These are phyloP conservation scores for Penicillium psychrosexuale DNA, from an alignment of 2,329 filamentous ascomycete genomes.

Conservation along the genomic window DNA sequence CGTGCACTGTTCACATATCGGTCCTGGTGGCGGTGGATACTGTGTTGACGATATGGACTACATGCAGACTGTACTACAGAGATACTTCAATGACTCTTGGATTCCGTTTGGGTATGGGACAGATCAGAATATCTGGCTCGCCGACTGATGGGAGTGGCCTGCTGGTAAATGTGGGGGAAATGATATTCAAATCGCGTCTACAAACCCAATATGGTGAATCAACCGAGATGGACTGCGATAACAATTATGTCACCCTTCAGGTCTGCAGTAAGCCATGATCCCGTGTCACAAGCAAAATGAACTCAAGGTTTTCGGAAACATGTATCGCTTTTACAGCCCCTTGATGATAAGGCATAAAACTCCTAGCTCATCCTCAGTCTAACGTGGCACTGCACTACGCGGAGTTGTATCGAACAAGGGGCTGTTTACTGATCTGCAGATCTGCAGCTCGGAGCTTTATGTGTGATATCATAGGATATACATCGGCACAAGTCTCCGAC, in stretches of 20 bases:
- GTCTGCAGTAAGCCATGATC: too few species aligned
- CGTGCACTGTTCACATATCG: conserved; percentile 30
- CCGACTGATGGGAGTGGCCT: neutral
- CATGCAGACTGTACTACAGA: conserved; percentile 21
- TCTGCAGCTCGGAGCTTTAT: conserved; percentile 2
- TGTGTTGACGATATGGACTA: conserved; percentile 30
- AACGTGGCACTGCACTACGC: conserved; percentile 5
- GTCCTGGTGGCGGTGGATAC: conserved; percentile 26
- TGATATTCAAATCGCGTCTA: neutral
- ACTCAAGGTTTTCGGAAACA: neutral
- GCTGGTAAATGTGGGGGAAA: too few species aligned
- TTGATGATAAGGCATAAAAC: neutral
- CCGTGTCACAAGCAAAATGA: neutral
- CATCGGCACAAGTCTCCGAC: conserved; percentile 3
- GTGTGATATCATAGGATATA: conserved; percentile 7
- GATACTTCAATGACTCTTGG: conserved; percentile 26
- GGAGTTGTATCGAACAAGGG: conserved; percentile 1
- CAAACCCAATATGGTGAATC: too few species aligned
- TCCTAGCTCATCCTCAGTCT: neutral
- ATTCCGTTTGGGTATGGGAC: conserved; percentile 22
- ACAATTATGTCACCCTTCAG: too few species aligned
- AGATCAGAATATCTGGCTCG: conserved; percentile 19
- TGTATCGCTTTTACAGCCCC: neutral
- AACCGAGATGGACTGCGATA: too few species aligned
- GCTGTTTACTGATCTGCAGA: neutral